These are phyloP conservation scores for Fusarium sp. DNA, from an alignment of 2,329 filamentous ascomycete genomes.

Conservation along the genomic window DNA sequence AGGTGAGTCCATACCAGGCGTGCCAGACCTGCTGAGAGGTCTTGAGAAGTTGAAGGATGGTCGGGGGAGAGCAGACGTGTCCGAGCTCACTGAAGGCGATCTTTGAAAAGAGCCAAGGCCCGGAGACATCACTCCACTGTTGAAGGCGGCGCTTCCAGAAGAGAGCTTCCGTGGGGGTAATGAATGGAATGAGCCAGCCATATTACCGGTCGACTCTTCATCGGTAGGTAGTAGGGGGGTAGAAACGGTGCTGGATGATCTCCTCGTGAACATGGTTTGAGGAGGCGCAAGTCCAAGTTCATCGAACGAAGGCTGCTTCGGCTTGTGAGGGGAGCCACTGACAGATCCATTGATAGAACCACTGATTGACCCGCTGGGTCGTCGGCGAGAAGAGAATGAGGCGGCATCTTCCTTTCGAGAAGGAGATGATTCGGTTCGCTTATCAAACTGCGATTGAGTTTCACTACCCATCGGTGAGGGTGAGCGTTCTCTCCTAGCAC, in stretches of 20 bases:
- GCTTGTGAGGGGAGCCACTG: slow-evolving; percentile 56
- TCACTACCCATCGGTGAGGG: slow-evolving; percentile 60
- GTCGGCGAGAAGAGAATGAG: slow-evolving; percentile 49
- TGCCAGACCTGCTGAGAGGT: slow-evolving; percentile 78
- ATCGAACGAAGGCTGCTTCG: slow-evolving; percentile 58
- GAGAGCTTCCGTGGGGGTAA: slow-evolving; percentile 80
- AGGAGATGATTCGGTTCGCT: slow-evolving; percentile 44
- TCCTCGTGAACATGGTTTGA: slow-evolving; percentile 57
- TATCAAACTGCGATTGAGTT: slow-evolving; percentile 44
- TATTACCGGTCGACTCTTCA: slow-evolving; percentile 67
- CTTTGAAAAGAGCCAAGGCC: slow-evolving; percentile 68
- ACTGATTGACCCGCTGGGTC: slow-evolving; percentile 36
- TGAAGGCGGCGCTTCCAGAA: slow-evolving; percentile 66
- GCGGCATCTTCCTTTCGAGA: slow-evolving; percentile 47
- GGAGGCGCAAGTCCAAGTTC: slow-evolving; percentile 61
- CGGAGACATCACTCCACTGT: slow-evolving; percentile 61
- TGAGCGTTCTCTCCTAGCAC: slow-evolving; percentile 65
- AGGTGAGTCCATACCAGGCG: slow-evolving; percentile 64
- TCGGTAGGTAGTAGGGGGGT: slow-evolving; percentile 71
- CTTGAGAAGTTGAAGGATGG: slow-evolving; percentile 94
- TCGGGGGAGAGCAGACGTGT: slow-evolving; percentile 74
- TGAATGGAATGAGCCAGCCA: slow-evolving; percentile 65
- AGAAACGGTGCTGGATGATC: slow-evolving; percentile 68
- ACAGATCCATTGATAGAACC: slow-evolving; percentile 46
- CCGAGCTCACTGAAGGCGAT: slow-evolving; percentile 85